Conservation (phyloP, 768 basidiomycete species). For the Pisolithus sp. region DNA sequence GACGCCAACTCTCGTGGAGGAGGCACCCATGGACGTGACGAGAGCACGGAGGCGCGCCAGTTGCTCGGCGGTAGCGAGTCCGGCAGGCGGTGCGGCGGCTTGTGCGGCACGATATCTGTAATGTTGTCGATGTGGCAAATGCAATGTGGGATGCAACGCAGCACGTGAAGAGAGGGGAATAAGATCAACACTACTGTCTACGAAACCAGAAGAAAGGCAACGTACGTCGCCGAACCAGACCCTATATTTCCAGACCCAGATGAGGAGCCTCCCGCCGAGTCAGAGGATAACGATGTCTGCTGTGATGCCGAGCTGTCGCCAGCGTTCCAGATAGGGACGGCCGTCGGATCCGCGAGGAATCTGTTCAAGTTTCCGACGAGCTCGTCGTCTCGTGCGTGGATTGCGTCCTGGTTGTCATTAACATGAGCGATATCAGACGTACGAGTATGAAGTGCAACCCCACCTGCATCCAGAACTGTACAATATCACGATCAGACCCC, state of each 20-base stretch:
- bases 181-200: neutral
- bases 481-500: conserved; percentile 4
- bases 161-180: neutral
- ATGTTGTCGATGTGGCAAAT: too few species aligned
- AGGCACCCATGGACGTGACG: conserved; percentile 36
- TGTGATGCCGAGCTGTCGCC: conserved; percentile 30
- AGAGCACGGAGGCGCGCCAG: conserved; percentile 56
- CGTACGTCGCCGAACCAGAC: conserved; percentile 27
- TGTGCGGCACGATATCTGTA: neutral
- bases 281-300: conserved; percentile 40
- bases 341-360: conserved; percentile 60
- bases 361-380: conserved; percentile 69
- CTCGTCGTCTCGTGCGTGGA: conserved; percentile 60
- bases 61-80: conserved; percentile 50
- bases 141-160: conserved; percentile 2
- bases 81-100: conserved; percentile 5
- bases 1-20: too few species aligned
- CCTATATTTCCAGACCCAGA: conserved; percentile 19
- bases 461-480: conserved; percentile 87
- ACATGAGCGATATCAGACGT: neutral
- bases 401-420: conserved; percentile 48
- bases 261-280: conserved; percentile 8
- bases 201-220: neutral
- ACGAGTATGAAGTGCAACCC: neutral
- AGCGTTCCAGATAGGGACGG: conserved; percentile 52